These are phyloP conservation scores for Arctium lappa DNA, from an alignment of 129 eudicot genomes.

Conservation along the genomic window DNA sequence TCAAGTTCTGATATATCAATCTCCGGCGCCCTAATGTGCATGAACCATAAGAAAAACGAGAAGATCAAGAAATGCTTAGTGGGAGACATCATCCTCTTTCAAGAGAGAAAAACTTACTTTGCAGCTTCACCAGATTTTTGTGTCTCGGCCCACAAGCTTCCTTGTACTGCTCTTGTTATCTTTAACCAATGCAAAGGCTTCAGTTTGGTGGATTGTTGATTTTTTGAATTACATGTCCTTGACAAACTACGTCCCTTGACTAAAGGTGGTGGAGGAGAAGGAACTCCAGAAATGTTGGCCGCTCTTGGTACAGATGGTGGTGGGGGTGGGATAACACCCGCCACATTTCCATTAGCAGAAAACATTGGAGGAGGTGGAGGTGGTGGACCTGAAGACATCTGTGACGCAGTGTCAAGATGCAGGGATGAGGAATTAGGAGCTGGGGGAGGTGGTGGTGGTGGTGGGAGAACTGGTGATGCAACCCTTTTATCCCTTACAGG, in stretches of 20 bases:
- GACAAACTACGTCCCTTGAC: slow-evolving; percentile 48
- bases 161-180: slow-evolving; percentile 74
- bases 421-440: slow-evolving; percentile 24
- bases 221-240: slow-evolving; percentile 31
- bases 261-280: slow-evolving; percentile 47
- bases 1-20: slow-evolving; percentile 94
- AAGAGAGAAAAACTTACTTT: slow-evolving; percentile 42
- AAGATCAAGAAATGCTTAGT: slow-evolving; percentile 5
- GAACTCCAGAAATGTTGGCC: slow-evolving; percentile 33
- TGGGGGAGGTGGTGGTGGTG: slow-evolving; percentile 43
- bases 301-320: slow-evolving; percentile 31
- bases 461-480: slow-evolving; percentile 30
- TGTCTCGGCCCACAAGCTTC: slow-evolving; percentile 97
- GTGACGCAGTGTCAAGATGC: slow-evolving; percentile 10
- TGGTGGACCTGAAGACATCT: slow-evolving; percentile 28
- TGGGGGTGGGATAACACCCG: slow-evolving; percentile 32
- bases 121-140: slow-evolving; percentile 73
- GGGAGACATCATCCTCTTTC: slow-evolving; percentile 2
- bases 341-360: slow-evolving; percentile 21
- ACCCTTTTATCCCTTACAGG: slow-evolving; percentile 14
- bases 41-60: slow-evolving; percentile 11
- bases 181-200: slow-evolving; percentile 97
- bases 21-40: slow-evolving; percentile 75
- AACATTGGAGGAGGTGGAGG: slow-evolving; percentile 54
- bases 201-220: slow-evolving; percentile 58